Base-by-base conservation (phyloP, 2,329 filamentous ascomycete genomes). In the Plectosphaerella plurivora region DNA sequence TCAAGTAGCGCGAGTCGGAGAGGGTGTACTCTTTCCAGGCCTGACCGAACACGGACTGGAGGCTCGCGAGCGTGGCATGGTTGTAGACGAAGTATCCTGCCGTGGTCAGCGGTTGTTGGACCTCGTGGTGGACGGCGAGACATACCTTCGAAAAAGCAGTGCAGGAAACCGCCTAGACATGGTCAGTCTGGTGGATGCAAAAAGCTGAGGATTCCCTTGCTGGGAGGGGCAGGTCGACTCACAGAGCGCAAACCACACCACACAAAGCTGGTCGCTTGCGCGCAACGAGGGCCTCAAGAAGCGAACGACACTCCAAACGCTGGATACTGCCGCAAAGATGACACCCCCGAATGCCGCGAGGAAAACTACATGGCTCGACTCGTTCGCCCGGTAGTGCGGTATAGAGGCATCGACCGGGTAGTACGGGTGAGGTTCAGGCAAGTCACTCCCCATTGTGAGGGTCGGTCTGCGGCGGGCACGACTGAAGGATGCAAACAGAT, bases 21-120 rank as follows among this genome's bases (percentile, higher is more conserved):
- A 92, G 78, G 3, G 89, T 80, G 66, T 96, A 96, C 69, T 96
- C 91, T 66, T 96, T 96, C 91, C 91, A 96, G 45, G 96, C 75
- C 73, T 96, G 90, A 3, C 87, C 89, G 52, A 92, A 87, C 8
- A 94, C 71, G 51, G 86, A 84, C 65, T 91, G 86, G 54, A 82
- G 82, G 11, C 79, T 74, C 0, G 84, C 82, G 65, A 96, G 78
- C 22, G 72, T 73, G 20, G 74, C 70, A 66, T 89, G 87, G 65
- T 92, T 83, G 57, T 81, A 68, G 56, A 91, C 78, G 65, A 91
- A 95, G 68, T 95, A 96, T 37, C 86, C 83, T 85, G 44, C 14
- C 16, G 44, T 18, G 14, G 24, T 50, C 28, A 45, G 2, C 11
- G 12, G n/a, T 44, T 5, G 11, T 4, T 33, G 44, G 14, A 9